A percentile compares a stretch with the other conserved stretches of the same genome.
Evolutionary conservation across 2,329 filamentous ascomycete genomes (phyloP).

Genomic region (Leptosphaerulina australis): DNA sequence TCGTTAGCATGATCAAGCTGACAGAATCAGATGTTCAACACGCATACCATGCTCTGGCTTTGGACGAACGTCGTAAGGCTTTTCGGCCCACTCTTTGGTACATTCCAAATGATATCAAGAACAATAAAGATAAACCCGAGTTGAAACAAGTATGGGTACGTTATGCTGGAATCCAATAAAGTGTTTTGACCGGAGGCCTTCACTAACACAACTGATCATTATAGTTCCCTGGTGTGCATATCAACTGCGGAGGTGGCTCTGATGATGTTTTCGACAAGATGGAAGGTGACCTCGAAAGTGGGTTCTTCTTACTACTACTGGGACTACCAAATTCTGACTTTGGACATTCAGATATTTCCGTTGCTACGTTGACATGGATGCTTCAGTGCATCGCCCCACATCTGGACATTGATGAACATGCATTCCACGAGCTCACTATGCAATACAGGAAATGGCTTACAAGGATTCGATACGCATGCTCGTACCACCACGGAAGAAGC

Average conservation of each 20-base stretch:
- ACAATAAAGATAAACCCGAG: conserved; percentile 46
- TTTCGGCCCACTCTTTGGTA: conserved; percentile 61
- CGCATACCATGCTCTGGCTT: conserved; percentile 61
- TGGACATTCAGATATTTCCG: conserved; percentile 48
- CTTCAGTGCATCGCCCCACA: conserved; percentile 57
- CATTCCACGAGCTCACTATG: conserved; percentile 50
- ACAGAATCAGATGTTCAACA: conserved; percentile 53
- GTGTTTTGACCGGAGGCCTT: background rate
- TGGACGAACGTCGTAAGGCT: conserved; percentile 60
- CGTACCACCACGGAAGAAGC: conserved; percentile 31
- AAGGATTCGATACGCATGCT: conserved; percentile 38
- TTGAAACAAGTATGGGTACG: conserved; percentile 58
- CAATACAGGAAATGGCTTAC: conserved; percentile 48
- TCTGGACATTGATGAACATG: conserved; percentile 53
- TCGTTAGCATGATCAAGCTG: conserved; percentile 35
- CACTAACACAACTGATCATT: background rate
- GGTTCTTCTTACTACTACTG: too few species aligned
- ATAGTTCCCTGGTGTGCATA: conserved; percentile 58
- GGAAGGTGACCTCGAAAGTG: conserved; percentile 45
- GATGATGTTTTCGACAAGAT: conserved; percentile 37
- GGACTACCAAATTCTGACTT: too few species aligned
- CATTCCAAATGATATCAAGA: conserved; percentile 44
- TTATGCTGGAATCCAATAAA: conserved; percentile 19
- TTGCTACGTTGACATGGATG: conserved; percentile 62
- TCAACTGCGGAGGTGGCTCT: conserved; percentile 58